Conservation (phyloP, 1,284 basidiomycete genomes). For the Ustilago bromivora region DNA sequence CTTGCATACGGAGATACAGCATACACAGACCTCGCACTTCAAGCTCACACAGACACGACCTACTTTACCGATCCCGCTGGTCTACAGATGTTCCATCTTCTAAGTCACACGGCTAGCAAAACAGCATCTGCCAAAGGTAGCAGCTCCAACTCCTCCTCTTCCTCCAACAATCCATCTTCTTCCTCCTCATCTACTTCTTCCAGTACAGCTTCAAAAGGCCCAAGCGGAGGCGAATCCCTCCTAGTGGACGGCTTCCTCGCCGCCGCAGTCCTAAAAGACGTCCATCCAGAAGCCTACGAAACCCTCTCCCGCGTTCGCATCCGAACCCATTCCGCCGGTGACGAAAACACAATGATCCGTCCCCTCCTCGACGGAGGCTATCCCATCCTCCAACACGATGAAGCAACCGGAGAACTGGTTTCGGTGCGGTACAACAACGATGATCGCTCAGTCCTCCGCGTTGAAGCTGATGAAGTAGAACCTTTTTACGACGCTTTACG, state of each 20-base stretch:
- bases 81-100: conserved; percentile 92
- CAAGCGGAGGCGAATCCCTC: conserved; percentile 85
- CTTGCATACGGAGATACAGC: conserved; percentile 83
- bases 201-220: conserved; percentile 71
- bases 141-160: background rate
- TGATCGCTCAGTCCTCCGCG: conserved; percentile 74
- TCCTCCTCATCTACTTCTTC: conserved; percentile 13
- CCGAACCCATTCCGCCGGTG: conserved; percentile 83
- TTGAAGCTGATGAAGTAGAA: conserved; percentile 44
- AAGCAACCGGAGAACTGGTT: conserved; percentile 75
- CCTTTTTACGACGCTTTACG: conserved; percentile 84
- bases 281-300: conserved; percentile 80
- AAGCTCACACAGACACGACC: conserved; percentile 94
- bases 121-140: background rate
- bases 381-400: conserved; percentile 71
- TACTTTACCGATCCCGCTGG: conserved; percentile 80
- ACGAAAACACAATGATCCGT: conserved; percentile 59
- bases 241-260: conserved; percentile 95
- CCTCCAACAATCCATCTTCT: conserved; percentile 4
- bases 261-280: conserved; percentile 80
- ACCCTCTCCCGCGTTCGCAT: conserved; percentile 80
- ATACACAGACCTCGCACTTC: conserved; percentile 88
- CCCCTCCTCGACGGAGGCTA: conserved; percentile 57
- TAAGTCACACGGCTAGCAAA: conserved; percentile 72
- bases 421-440: conserved; percentile 96